These are phyloP conservation scores for Ceratobasidium sp. DNA, from an alignment of 1,284 basidiomycete species.

Conservation along the genomic window DNA sequence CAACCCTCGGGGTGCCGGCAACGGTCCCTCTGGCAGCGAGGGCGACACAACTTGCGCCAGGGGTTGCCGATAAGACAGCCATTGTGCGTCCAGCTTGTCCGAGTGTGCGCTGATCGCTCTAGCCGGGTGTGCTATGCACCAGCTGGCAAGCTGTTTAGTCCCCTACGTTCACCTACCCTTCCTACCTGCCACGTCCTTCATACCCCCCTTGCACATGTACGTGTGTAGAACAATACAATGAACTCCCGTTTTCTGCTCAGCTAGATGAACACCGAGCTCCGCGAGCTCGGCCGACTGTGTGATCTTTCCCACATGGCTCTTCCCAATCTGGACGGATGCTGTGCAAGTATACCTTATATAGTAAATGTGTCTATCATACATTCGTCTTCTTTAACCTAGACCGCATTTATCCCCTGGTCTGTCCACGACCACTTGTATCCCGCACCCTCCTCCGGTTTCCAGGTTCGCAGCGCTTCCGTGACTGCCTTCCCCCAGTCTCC, in stretches of 20 bases:
- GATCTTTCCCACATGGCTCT: conserved; percentile 12
- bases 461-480: conserved; percentile 68
- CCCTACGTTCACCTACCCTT: neutral
- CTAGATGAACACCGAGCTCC: neutral
- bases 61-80: neutral
- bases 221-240: neutral
- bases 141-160: neutral
- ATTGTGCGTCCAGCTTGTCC: neutral
- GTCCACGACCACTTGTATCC: conserved; percentile 23
- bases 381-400: neutral
- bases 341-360: neutral
- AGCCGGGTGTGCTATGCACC: neutral
- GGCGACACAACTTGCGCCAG: neutral
- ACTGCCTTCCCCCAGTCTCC: conserved; percentile 80
- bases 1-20: neutral
- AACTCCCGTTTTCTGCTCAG: neutral
- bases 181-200: neutral
- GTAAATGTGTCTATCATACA: neutral
- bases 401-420: neutral
- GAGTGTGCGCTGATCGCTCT: neutral
- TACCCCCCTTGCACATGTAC: neutral
- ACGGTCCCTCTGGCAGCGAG: neutral
- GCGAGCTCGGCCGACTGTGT: neutral
- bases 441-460: conserved; percentile 53
- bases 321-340: neutral